Evolutionary conservation across 2,329 filamentous ascomycete species (phyloP), one percentile per base, ranked within the genome.

Genomic region (Chalaropsis ovoidea): DNA sequence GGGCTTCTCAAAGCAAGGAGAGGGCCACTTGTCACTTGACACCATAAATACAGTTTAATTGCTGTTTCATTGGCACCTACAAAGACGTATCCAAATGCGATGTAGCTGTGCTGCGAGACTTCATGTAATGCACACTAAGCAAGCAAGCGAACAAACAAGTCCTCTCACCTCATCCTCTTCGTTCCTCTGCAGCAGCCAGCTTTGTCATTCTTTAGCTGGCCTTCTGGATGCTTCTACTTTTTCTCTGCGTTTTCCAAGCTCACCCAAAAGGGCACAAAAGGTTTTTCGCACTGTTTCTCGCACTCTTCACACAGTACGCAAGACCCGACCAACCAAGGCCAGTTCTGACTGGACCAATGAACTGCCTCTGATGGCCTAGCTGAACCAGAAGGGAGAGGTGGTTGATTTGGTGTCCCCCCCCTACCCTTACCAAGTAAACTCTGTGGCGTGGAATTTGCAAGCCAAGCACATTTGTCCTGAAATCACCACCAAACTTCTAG

Each of bases 401-500:
- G 43, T n/a, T 47, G 43, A 47, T 47, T 19, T 17, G 43, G 15
- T 47, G n/a, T 17, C 27, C 61, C 61, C 60, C 41, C 61, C 61
- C 41, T 22, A 39, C 41, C 31, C 61, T n/a, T 42, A 52, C 47
- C 42, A 56, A 35, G 19, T 56, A 63, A 56, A 19, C 35, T 31
- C 49, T 60, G 49, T 27, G n/a, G 41, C 52, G 19, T 47, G 52
- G 61, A 42, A 45, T 24, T 64, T 24, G 42, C 41, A 60, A 41
- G 63, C 66, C 66, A 60, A 45, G 31, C 54, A 35, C 24, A 39
- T 58, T 58, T 58, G 31, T 58, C 61, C 42, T 61, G 42, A 45
- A 65, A 60, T 63, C 66, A 67, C 58, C 65, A 58, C 54, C 6
- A 49, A 56, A 60, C 61, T 39, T 19, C 64, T 58, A 60, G 60